These are phyloP conservation scores for Tricholoma hemisulphureum DNA, from an alignment of 768 basidiomycete genomes.

Conservation along the genomic window DNA sequence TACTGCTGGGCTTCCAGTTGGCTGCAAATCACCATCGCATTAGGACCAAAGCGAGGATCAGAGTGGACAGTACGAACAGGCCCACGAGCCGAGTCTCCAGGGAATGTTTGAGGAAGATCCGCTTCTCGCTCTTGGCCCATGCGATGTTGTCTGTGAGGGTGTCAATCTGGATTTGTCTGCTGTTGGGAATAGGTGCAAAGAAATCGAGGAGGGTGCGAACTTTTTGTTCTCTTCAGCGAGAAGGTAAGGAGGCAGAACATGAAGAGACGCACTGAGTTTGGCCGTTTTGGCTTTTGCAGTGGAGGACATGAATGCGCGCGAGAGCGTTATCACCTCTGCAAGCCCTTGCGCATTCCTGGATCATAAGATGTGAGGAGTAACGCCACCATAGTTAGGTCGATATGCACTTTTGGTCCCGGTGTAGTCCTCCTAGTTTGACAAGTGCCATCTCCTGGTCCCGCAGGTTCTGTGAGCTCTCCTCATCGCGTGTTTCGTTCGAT, in stretches of 20 bases:
- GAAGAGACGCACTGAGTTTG: conserved; percentile 73
- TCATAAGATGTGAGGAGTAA: too few species aligned
- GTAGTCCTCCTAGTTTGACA: conserved; percentile 81
- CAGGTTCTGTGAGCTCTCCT: conserved; percentile 55
- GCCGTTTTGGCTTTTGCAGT: conserved; percentile 97
- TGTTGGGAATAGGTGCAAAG: conserved; percentile 77
- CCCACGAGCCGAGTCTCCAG: conserved; percentile 85
- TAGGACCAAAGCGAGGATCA: not conserved
- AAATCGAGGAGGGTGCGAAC: conserved; percentile 93
- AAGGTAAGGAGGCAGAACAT: not conserved
- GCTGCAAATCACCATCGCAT: conserved; percentile 30
- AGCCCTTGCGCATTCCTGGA: conserved; percentile 79
- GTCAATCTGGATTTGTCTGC: conserved; percentile 71
- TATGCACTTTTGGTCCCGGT: conserved; percentile 76
- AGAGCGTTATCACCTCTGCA: conserved; percentile 81
- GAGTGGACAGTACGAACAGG: conserved; percentile 42
- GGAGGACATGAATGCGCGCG: conserved; percentile 85
- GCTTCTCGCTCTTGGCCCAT: conserved; percentile 90
- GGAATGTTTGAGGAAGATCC: conserved; percentile 94
- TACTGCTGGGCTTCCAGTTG: conserved; percentile 76
- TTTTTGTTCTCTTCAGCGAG: conserved; percentile 25
- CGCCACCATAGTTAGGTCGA: not conserved
- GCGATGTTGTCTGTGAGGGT: conserved; percentile 89
- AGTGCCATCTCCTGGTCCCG: conserved; percentile 84
- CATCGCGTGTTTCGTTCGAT: conserved; percentile 30